Percentiles rank a stretch among this genome's conserved stretches.
Evolutionary conservation across 768 basidiomycete species (phyloP).

Genomic region (Candolleomyces aberdarensis): DNA sequence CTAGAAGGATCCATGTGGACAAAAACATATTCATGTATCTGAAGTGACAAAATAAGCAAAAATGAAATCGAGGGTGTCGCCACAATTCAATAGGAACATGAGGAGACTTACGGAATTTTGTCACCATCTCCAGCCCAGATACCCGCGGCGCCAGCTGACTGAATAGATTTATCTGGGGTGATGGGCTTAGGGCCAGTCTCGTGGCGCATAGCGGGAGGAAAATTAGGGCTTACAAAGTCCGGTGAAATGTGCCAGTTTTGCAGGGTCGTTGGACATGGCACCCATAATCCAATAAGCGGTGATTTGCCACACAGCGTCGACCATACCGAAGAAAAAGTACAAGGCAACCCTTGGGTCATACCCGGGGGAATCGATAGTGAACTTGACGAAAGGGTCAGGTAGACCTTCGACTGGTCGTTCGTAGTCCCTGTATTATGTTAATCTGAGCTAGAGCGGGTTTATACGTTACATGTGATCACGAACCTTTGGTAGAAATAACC

Average conservation of each 20-base stretch:
- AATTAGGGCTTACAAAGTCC: slow-evolving; percentile 65
- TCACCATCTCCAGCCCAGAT: slow-evolving; percentile 70
- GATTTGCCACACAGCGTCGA: slow-evolving; percentile 87
- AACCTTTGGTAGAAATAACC: slow-evolving; percentile 74
- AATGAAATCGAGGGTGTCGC: too few species aligned
- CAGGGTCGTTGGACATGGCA: slow-evolving; percentile 80
- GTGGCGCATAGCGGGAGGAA: neutral
- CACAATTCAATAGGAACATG: neutral
- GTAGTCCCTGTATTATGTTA: slow-evolving; percentile 38
- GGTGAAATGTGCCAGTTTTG: slow-evolving; percentile 74
- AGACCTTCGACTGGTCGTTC: slow-evolving; percentile 17
- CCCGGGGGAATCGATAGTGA: slow-evolving; percentile 55
- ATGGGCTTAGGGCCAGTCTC: neutral
- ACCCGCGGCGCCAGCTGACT: slow-evolving; percentile 74
- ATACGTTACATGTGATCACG: slow-evolving; percentile 12
- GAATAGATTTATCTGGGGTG: slow-evolving; percentile 63
- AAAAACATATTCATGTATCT: slow-evolving; percentile 71
- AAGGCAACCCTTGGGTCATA: slow-evolving; percentile 59
- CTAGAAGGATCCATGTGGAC: slow-evolving; percentile 72
- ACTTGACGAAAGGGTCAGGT: slow-evolving; percentile 14
- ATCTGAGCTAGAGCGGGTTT: neutral
- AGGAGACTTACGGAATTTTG: slow-evolving; percentile 49
- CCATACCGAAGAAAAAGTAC: slow-evolving; percentile 69
- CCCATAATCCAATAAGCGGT: slow-evolving; percentile 82
- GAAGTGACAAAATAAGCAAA: neutral